Conservation (phyloP, 2,329 filamentous ascomycete species). For the Talaromyces amestolkiae region DNA sequence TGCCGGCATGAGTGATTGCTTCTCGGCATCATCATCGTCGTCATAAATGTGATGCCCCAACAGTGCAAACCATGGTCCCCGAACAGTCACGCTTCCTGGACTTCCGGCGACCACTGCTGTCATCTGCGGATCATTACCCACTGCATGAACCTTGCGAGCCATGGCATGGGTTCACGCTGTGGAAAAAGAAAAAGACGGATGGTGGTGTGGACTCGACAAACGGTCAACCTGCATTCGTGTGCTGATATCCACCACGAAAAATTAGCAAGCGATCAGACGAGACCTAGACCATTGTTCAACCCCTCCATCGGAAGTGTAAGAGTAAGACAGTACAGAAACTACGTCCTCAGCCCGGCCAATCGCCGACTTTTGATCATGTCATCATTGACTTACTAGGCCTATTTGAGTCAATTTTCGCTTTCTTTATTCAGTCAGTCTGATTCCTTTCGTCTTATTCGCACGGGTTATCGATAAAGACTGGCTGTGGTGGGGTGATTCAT, state of each 20-base stretch:
- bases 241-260: conserved; percentile 11
- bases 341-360: conserved; percentile 7
- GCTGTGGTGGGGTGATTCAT: not conserved
- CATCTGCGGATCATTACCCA: conserved; percentile 17
- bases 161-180: conserved; percentile 26
- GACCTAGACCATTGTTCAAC: conserved; percentile 3
- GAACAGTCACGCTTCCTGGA: not conserved
- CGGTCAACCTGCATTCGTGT: conserved; percentile 18
- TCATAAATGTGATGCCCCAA: not conserved
- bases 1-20: not conserved
- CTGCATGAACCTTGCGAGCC: conserved; percentile 25
- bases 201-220: conserved; percentile 11
- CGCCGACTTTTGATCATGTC: conserved; percentile 8
- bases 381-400: not conserved
- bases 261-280: not conserved
- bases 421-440: conserved; percentile 6
- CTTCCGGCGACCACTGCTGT: conserved; percentile 1
- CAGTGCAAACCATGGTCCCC: not conserved
- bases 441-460: not conserved
- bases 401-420: not conserved
- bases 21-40: not conserved
- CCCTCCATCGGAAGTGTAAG: not conserved
- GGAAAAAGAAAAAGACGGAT: not conserved
- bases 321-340: not conserved
- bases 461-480: conserved; percentile 10